Percentiles rank a stretch among this genome's conserved stretches.
These are phyloP conservation scores for Breviolum minutum DNA, from an alignment of 73 alveolate genomes.

Conservation along the genomic window DNA sequence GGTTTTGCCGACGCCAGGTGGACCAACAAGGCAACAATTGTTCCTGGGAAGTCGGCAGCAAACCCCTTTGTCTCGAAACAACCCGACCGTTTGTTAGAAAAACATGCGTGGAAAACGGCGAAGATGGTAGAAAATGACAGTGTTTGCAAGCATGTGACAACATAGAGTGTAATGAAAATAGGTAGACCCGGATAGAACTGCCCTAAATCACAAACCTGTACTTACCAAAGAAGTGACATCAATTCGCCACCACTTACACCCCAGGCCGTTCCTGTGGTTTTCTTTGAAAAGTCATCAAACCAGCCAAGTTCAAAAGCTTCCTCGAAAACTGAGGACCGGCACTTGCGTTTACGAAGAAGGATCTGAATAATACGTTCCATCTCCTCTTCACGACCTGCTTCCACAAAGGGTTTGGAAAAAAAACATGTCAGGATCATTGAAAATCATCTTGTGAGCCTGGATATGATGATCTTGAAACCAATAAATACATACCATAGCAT, in stretches of 20 bases:
- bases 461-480: too few relatives aligned
- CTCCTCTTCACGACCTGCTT: conserved; percentile 58
- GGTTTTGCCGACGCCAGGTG: conserved; percentile 96
- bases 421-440: too few relatives aligned
- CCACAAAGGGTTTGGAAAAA: neutral
- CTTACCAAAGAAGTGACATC: too few relatives aligned
- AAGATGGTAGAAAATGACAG: too few relatives aligned
- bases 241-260: too few relatives aligned
- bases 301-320: neutral
- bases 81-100: neutral
- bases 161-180: neutral
- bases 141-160: too few relatives aligned
- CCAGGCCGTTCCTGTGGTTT: too few relatives aligned
- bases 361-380: conserved; percentile 94
- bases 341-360: conserved; percentile 85
- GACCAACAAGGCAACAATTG: conserved; percentile 85
- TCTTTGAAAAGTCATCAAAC: too few relatives aligned
- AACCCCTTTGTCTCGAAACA: neutral
- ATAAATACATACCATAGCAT: too few relatives aligned
- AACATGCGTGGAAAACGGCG: neutral
- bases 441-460: too few relatives aligned
- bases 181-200: neutral
- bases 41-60: neutral
- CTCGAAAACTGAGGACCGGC: neutral
- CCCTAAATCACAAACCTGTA: too few relatives aligned